Percentiles rank a stretch among this genome's conserved stretches.
phyloP scores from a whole-genome alignment of 805 yeast genomes.

The Yarrowia deformans region DNA sequence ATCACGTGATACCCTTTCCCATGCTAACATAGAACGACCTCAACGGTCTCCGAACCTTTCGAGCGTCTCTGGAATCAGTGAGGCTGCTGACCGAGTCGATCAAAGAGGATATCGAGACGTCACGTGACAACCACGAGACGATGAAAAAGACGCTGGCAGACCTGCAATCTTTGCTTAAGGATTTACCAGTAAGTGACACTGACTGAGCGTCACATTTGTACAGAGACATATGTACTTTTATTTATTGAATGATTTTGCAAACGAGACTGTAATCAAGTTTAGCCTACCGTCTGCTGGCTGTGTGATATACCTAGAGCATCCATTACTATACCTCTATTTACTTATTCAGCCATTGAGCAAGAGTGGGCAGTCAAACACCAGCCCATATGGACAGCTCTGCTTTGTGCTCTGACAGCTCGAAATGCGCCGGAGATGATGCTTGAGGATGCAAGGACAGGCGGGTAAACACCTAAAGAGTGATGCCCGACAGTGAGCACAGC shows the following conservation, averaged over 20 bases:
- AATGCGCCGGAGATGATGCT: no score
- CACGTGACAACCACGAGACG: slow-evolving; percentile 26
- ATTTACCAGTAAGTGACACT: background rate
- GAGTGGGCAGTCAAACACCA: background rate
- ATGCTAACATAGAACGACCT: slow-evolving; percentile 18
- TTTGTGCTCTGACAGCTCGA: no score
- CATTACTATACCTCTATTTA: slow-evolving; percentile 13
- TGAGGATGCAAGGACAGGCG: no score
- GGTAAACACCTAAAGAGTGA: no score
- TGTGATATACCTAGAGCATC: background rate
- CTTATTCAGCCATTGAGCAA: slow-evolving; percentile 1
- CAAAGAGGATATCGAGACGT: slow-evolving; percentile 2
- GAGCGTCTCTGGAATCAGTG: slow-evolving; percentile 20
- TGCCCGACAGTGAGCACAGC: no score
- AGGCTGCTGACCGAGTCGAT: slow-evolving; percentile 20
- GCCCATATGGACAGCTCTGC: background rate
- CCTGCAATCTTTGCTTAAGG: slow-evolving; percentile 1
- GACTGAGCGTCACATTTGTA: background rate
- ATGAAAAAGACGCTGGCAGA: slow-evolving; percentile 6
- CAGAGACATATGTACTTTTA: no score
- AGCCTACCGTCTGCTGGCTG: no score
- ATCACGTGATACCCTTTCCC: background rate
- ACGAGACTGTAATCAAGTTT: no score
- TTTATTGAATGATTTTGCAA: no score
- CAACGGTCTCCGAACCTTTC: background rate